Evolutionary conservation across 1,284 basidiomycete species (phyloP).

Genomic region (Afroboletus lepidellus): DNA sequence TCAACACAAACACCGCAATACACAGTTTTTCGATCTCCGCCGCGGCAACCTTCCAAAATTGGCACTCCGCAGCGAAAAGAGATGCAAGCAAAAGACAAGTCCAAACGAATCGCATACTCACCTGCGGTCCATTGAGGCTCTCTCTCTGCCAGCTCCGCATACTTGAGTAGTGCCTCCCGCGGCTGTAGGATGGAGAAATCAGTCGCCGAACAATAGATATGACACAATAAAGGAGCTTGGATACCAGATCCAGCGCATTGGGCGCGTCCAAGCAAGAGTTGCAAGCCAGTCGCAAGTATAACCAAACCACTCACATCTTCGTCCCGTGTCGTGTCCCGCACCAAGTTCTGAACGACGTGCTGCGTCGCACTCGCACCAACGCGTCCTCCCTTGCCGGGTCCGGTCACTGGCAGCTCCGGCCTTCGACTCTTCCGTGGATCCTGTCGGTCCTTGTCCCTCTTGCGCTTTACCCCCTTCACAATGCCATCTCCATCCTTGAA

Average conservation of each 20-base stretch:
- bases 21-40: conserved; percentile 39
- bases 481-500: conserved; percentile 78
- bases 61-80: conserved; percentile 30
- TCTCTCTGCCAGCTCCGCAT: conserved; percentile 73
- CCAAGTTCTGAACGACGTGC: conserved; percentile 91
- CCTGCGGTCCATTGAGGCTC: conserved; percentile 83
- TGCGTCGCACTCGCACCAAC: conserved; percentile 95
- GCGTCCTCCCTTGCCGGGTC: conserved; percentile 89
- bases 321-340: conserved; percentile 83
- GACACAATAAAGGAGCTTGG: conserved; percentile 14
- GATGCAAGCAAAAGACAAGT: conserved; percentile 5
- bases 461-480: conserved; percentile 74
- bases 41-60: conserved; percentile 37
- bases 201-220: conserved; percentile 5
- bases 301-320: conserved; percentile 78
- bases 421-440: conserved; percentile 88
- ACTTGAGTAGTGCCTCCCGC: conserved; percentile 93
- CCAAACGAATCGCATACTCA: conserved; percentile 40
- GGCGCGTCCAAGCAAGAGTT: not conserved
- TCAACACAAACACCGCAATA: conserved; percentile 48
- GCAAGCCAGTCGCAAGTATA: too few species aligned
- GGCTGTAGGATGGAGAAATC: conserved; percentile 56
- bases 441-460: conserved; percentile 84
- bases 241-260: not conserved
- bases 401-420: conserved; percentile 88